phyloP scores from a whole-genome alignment of 805 yeast species.

The Cyberlindnera mycetangii region DNA sequence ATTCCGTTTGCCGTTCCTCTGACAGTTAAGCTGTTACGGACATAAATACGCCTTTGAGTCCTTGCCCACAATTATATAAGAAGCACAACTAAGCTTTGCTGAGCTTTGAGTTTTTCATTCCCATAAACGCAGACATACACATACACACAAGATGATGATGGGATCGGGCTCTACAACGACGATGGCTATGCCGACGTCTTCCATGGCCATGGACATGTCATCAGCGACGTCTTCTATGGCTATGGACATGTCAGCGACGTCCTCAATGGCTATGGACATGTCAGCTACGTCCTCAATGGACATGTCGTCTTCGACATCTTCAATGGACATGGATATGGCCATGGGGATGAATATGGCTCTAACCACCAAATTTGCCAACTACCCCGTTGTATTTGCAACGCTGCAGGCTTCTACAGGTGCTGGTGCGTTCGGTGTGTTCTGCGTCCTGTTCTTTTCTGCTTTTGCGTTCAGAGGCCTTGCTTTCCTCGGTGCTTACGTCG shows the following conservation, averaged over 20 bases:
- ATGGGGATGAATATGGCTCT: conserved; percentile 54
- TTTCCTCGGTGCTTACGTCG: conserved; percentile 60
- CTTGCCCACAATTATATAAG: no score
- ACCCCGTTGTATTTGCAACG: conserved; percentile 61
- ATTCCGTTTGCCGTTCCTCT: no score
- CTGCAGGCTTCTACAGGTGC: conserved; percentile 53
- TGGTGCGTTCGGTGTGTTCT: conserved; percentile 72
- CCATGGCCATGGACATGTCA: conserved; percentile 12
- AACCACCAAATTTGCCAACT: conserved; percentile 45
- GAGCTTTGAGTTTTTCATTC: not conserved
- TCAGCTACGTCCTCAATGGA: conserved; percentile 9
- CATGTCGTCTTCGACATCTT: conserved; percentile 31
- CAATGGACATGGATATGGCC: conserved; percentile 8
- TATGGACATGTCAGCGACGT: conserved; percentile 13
- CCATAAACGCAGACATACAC: not conserved
- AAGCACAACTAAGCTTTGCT: no score
- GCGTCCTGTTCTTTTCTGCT: conserved; percentile 54
- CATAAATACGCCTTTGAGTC: no score
- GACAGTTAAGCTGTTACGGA: no score
- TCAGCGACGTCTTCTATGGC: conserved; percentile 9
- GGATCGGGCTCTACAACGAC: conserved; percentile 24
- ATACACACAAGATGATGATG: conserved; percentile 28
- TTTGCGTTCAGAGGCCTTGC: conserved; percentile 58
- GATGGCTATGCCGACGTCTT: conserved; percentile 15
- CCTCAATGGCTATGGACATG: conserved; percentile 11